Evolutionary conservation across 1,284 basidiomycete species (phyloP), one percentile per base, ranked within the genome.

Genomic region (Ganoderma meredithae): DNA sequence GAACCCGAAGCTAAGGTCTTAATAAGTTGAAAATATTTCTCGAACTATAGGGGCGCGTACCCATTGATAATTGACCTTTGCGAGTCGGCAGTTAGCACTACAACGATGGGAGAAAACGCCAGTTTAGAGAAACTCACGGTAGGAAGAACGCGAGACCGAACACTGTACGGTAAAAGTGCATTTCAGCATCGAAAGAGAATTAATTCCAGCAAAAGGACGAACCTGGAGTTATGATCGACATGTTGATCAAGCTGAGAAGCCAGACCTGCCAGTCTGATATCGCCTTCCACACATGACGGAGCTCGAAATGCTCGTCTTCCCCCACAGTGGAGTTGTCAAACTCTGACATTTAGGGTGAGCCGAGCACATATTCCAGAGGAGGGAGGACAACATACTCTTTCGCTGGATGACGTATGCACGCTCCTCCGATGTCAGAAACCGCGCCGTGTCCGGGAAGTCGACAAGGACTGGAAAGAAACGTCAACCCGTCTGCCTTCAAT

Each of bases 221-320:
- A 91, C 90, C 74, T 44, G 90, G 89, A 1, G 78, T 83, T 55
- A 89, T 77, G 55, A 92, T 78, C 0, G 88, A 87, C 79, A 91
- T 84, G 73, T 88, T 90, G 17, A 90, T 82, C 60, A 89, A 71
- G 22, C 88, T 84, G 64, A 88, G 86, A 3, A 88, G 62, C 82
- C 85, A 89, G 12, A 88, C 82, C 78, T 93, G 90, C 91, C 91
- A 93, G 72, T 91, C 90, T 0, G 73, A 74, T 27, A 92, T 72
- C 0, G 89, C 88, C 22, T 84, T 81, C 76, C 81, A 78, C 27
- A 92, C 73, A 73, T 91, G 88, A 3, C 85, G 80, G 63, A 81
- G 67, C n/a, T 83, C 82, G 71, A 90, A 90, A 56, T 83, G 80
- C 67, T 91, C 89, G 69, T 89, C 89, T 73, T 92, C 90, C 0